Percentiles rank a stretch among this genome's conserved stretches.
Evolutionary conservation across 192 early-diverging fungal genomes (phyloP).

Genomic region (Umbelopsis isabellina): DNA sequence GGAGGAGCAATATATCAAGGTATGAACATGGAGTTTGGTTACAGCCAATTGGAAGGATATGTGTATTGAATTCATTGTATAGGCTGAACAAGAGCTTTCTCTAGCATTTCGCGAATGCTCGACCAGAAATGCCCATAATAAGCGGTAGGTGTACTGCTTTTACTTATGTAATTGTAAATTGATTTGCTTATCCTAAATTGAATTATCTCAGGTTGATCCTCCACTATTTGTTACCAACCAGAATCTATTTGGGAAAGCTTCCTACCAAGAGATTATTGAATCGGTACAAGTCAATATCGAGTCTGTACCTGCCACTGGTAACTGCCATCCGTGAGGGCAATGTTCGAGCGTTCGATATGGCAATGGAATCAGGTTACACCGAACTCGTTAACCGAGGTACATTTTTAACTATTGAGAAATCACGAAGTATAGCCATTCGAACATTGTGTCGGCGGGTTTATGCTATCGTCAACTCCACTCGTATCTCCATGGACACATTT

Average conservation of each 20-base stretch:
- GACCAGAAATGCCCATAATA: slow-evolving; percentile 41
- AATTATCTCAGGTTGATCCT: slow-evolving; percentile 73
- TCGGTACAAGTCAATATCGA: slow-evolving; percentile 59
- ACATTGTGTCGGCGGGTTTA: slow-evolving; percentile 82
- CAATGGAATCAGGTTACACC: slow-evolving; percentile 57
- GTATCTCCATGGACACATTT: slow-evolving; percentile 65
- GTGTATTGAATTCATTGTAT: neutral
- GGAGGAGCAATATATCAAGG: slow-evolving; percentile 77
- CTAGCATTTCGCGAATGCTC: slow-evolving; percentile 55
- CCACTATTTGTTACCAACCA: slow-evolving; percentile 77
- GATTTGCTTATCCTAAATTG: neutral
- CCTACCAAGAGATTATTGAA: slow-evolving; percentile 64
- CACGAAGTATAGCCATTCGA: slow-evolving; percentile 70
- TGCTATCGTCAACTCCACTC: slow-evolving; percentile 47
- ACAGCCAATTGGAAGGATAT: no score
- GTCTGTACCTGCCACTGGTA: slow-evolving; percentile 67
- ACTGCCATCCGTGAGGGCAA: slow-evolving; percentile 75
- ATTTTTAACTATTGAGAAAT: slow-evolving; percentile 82
- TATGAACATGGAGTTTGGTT: slow-evolving; percentile 22
- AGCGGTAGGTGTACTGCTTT: slow-evolving; percentile 37
- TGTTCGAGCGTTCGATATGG: slow-evolving; percentile 72
- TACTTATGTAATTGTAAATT: neutral
- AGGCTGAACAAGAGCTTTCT: slow-evolving; percentile 59
- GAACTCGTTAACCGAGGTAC: slow-evolving; percentile 68
- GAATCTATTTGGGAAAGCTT: slow-evolving; percentile 72